Evolutionary conservation across 1,284 basidiomycete species (phyloP).

Genomic region (Pholiota adiposa): DNA sequence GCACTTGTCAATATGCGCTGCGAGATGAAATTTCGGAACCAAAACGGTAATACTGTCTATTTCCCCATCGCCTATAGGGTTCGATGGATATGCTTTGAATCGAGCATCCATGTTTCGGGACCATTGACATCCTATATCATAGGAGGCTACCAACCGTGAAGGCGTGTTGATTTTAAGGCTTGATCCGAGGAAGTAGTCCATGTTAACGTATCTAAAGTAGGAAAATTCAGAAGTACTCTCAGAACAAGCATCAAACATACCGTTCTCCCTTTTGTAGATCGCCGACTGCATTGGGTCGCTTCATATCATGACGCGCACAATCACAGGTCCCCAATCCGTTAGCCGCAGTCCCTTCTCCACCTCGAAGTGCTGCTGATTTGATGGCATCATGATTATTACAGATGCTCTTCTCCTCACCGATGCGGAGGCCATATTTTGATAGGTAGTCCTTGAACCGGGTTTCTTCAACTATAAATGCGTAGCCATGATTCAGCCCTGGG

Average conservation of each 20-base stretch:
- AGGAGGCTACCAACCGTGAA: conserved; percentile 22
- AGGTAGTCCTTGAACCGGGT: too few species aligned
- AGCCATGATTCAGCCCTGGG: too few species aligned
- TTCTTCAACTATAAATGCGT: too few species aligned
- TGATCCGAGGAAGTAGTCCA: conserved; percentile 27
- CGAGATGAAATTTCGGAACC: background rate
- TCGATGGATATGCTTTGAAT: background rate
- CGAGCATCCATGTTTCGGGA: conserved; percentile 16
- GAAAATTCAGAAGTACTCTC: conserved; percentile 26
- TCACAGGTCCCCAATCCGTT: too few species aligned
- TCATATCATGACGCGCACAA: background rate
- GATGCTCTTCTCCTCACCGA: too few species aligned
- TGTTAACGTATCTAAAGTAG: conserved; percentile 27
- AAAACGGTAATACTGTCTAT: background rate
- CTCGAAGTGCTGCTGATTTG: too few species aligned
- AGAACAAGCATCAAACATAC: conserved; percentile 20
- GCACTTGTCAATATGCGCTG: background rate
- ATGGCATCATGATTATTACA: too few species aligned
- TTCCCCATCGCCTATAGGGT: background rate
- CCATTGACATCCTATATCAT: conserved; percentile 39
- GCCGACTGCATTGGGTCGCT: background rate
- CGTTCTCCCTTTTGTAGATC: background rate
- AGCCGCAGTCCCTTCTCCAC: too few species aligned
- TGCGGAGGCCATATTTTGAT: too few species aligned
- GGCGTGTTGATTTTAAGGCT: conserved; percentile 6